phyloP scores from a whole-genome alignment of 495 filamentous ascomycete species.

The Talaromyces proteolyticus region DNA sequence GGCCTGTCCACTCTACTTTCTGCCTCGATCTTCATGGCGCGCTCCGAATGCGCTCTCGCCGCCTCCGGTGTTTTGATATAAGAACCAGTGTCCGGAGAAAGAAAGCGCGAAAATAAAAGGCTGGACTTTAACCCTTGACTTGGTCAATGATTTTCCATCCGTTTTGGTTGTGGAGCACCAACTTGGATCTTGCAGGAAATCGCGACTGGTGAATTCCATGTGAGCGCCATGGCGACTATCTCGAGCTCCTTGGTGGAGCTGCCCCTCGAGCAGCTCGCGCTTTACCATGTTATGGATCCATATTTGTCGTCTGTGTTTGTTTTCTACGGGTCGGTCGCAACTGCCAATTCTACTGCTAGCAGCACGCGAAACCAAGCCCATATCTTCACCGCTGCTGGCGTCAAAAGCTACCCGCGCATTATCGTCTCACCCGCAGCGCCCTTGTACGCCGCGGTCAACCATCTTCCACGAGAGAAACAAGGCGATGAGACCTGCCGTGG shows the following conservation, averaged over 20 bases:
- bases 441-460: conserved; percentile 85
- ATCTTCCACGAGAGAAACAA: conserved; percentile 90
- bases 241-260: conserved; percentile 39
- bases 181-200: background rate
- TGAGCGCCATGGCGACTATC: conserved; percentile 28
- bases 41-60: conserved; percentile 2
- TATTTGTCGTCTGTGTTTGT: conserved; percentile 71
- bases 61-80: background rate
- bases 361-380: conserved; percentile 90
- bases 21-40: background rate
- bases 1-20: too few relatives aligned
- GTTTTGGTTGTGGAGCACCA: background rate
- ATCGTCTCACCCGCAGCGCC: conserved; percentile 91
- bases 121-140: background rate
- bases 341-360: conserved; percentile 76
- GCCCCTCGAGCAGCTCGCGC: conserved; percentile 68
- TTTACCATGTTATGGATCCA: conserved; percentile 77
- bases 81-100: background rate
- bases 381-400: conserved; percentile 81
- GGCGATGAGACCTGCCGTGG: conserved; percentile 86
- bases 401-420: conserved; percentile 81
- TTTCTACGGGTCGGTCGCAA: conserved; percentile 81
- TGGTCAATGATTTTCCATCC: conserved; percentile 1
- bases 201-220: background rate
- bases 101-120: background rate